Conservation (phyloP, 1,284 basidiomycete genomes). For the Fomitopsis betulina region DNA sequence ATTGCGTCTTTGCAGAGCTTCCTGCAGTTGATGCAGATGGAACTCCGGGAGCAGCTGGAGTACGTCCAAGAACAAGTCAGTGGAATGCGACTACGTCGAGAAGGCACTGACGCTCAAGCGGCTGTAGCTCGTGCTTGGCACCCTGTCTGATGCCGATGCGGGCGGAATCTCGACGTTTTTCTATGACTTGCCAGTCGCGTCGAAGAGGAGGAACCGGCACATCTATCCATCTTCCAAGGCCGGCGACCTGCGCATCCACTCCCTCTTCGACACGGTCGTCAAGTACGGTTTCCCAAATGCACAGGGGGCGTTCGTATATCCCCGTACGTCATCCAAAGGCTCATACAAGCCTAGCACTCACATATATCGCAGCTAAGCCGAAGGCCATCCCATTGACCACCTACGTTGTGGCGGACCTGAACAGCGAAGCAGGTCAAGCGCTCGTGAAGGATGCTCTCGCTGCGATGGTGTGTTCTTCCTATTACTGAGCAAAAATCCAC, state of each 20-base stretch:
- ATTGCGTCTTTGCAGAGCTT: constrained; percentile 47
- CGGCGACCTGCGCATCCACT: constrained; percentile 45
- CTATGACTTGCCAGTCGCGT: constrained; percentile 81
- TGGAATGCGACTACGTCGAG: background rate
- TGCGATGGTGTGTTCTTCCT: constrained; percentile 53
- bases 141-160: constrained; percentile 52
- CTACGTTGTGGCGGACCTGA: constrained; percentile 79
- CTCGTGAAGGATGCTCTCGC: constrained; percentile 60
- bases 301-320: constrained; percentile 56
- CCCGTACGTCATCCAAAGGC: constrained; percentile 35
- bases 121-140: constrained; percentile 57
- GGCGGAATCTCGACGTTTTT: constrained; percentile 70
- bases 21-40: constrained; percentile 58
- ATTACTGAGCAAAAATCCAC: background rate
- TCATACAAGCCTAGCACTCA: background rate
- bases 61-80: constrained; percentile 70
- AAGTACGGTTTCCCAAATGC: constrained; percentile 33
- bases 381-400: constrained; percentile 45
- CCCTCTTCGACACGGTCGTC: constrained; percentile 45
- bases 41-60: constrained; percentile 56
- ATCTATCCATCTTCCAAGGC: constrained; percentile 51
- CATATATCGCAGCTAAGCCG: constrained; percentile 26
- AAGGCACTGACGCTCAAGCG: background rate
- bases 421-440: constrained; percentile 51
- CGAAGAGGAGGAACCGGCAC: constrained; percentile 65